Evolutionary conservation across 2,329 filamentous ascomycete species (phyloP).

Genomic region (Onygenales sp.): DNA sequence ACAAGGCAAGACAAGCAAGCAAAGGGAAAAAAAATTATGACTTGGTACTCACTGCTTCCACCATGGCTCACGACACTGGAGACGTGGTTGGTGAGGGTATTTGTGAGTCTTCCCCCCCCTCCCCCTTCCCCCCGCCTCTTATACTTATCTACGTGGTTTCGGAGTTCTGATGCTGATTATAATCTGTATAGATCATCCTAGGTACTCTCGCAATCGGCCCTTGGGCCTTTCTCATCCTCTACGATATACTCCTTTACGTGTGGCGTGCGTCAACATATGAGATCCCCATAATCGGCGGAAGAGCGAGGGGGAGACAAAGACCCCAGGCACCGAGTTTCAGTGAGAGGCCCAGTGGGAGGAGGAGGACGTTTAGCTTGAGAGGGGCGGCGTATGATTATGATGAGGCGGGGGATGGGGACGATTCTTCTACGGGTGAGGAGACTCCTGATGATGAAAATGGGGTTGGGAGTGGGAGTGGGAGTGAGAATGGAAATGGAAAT

Average conservation of each 20-base stretch:
- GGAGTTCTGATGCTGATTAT: background rate
- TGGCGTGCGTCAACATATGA: constrained; percentile 50
- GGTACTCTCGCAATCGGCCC: constrained; percentile 52
- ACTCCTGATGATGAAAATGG: background rate
- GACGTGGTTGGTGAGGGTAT: constrained; percentile 52
- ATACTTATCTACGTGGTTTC: background rate
- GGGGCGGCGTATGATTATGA: constrained; percentile 9
- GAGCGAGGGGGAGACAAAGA: constrained; percentile 49
- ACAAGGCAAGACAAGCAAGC: background rate
- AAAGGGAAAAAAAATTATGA: constrained; percentile 36
- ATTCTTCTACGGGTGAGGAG: background rate
- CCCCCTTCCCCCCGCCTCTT: constrained; percentile 1
- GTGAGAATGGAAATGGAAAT: background rate
- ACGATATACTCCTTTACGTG: constrained; percentile 55
- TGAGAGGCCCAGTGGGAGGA: constrained; percentile 42
- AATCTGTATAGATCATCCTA: constrained; percentile 44
- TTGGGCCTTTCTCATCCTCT: constrained; percentile 52
- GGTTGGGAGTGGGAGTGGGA: background rate
- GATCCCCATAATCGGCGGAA: constrained; percentile 50
- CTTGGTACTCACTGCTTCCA: constrained; percentile 57
- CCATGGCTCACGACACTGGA: constrained; percentile 48
- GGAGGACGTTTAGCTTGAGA: constrained; percentile 21
- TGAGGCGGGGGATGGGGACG: background rate
- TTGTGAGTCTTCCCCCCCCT: constrained; percentile 40
- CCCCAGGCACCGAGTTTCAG: constrained; percentile 54